Conservation (phyloP, 2,329 filamentous ascomycete species). For the Tolypocladium paradoxum region DNA sequence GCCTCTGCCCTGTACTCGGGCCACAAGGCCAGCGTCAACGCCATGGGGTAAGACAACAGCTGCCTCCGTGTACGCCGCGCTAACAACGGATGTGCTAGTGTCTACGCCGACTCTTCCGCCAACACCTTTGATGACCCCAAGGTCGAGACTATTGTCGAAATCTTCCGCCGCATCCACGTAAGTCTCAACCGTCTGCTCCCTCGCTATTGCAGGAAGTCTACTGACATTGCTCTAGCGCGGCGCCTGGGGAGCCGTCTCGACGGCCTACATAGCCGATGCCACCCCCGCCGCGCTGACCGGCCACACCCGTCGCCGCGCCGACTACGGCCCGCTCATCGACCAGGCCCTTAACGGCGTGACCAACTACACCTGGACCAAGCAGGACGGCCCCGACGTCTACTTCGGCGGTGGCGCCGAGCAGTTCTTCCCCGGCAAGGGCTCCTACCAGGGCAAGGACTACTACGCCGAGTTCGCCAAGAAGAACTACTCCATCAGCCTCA, state of each 20-base stretch:
- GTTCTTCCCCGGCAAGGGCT: constrained; percentile 55
- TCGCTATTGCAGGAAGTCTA: neutral
- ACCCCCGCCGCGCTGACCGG: constrained; percentile 66
- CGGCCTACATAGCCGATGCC: constrained; percentile 72
- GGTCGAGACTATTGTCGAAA: constrained; percentile 71
- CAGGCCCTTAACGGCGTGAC: constrained; percentile 64
- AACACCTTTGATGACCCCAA: constrained; percentile 74
- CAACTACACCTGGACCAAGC: constrained; percentile 74
- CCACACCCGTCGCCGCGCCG: constrained; percentile 59
- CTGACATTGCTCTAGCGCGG: constrained; percentile 26
- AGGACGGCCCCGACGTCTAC: constrained; percentile 65
- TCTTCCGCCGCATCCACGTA: constrained; percentile 60
- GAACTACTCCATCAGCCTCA: constrained; percentile 61
- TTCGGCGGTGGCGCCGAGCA: constrained; percentile 78
- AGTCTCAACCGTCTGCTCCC: constrained; percentile 18
- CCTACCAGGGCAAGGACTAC: constrained; percentile 64
- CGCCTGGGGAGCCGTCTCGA: constrained; percentile 59
- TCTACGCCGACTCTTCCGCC: constrained; percentile 68
- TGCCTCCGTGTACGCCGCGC: too few relatives aligned
- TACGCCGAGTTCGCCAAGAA: constrained; percentile 65
- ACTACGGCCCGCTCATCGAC: constrained; percentile 65
- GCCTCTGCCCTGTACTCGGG: constrained; percentile 73
- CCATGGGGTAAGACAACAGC: constrained; percentile 48
- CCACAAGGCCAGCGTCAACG: constrained; percentile 76
- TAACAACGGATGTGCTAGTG: constrained; percentile 20